phyloP scores from a whole-genome alignment of 2,329 filamentous ascomycete genomes.

The Lomentospora prolificans region DNA sequence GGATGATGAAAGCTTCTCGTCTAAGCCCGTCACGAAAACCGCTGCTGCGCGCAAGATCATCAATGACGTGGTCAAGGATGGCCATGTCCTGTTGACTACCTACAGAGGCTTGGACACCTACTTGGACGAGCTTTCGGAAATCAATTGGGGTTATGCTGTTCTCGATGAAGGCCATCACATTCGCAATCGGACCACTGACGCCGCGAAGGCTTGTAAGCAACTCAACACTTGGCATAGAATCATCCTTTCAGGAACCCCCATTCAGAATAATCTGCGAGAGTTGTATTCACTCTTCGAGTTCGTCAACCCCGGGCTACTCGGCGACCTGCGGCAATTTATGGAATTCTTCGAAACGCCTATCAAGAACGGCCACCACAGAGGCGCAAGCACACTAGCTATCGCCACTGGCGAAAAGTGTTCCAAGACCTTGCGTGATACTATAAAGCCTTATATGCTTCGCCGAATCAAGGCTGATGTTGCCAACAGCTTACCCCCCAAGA shows the following conservation, averaged over 20 bases:
- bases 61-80: slow-evolving; percentile 68
- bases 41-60: slow-evolving; percentile 72
- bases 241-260: slow-evolving; percentile 91
- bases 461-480: slow-evolving; percentile 91
- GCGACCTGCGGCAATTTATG: slow-evolving; percentile 75
- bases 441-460: slow-evolving; percentile 86
- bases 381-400: slow-evolving; percentile 86
- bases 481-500: slow-evolving; percentile 88
- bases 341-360: slow-evolving; percentile 92
- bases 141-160: slow-evolving; percentile 88
- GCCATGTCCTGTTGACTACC: slow-evolving; percentile 90
- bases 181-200: slow-evolving; percentile 87
- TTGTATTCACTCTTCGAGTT: slow-evolving; percentile 98
- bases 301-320: slow-evolving; percentile 90
- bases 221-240: slow-evolving; percentile 80
- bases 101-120: slow-evolving; percentile 96
- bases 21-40: slow-evolving; percentile 38
- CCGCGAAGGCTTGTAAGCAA: slow-evolving; percentile 93
- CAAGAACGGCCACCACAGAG: slow-evolving; percentile 84
- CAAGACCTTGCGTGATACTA: slow-evolving; percentile 84
- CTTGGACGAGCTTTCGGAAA: slow-evolving; percentile 66
- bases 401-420: slow-evolving; percentile 92
- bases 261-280: slow-evolving; percentile 94
- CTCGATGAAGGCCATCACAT: slow-evolving; percentile 98
- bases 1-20: slow-evolving; percentile 26